phyloP scores from a whole-genome alignment of 768 basidiomycete genomes.

The Butyriboletus loyo region DNA sequence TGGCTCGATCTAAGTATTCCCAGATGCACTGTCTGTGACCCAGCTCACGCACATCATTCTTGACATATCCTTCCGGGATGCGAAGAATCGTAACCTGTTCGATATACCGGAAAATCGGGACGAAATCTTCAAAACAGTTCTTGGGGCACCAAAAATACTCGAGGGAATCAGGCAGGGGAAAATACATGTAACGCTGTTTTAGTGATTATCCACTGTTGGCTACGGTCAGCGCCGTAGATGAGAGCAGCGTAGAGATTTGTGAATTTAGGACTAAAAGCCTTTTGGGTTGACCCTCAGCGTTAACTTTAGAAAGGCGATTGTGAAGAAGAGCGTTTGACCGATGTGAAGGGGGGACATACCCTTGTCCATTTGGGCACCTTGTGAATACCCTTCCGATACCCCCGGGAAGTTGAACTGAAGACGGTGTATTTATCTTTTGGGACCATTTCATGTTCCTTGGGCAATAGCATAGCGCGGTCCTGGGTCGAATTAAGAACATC shows the following conservation, averaged over 20 bases:
- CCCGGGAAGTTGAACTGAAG: constrained; percentile 63
- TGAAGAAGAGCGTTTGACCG: constrained; percentile 3
- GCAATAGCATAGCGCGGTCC: constrained; percentile 75
- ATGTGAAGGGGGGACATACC: constrained; percentile 43
- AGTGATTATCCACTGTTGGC: constrained; percentile 15
- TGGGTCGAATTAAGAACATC: constrained; percentile 29
- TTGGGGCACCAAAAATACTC: constrained; percentile 60
- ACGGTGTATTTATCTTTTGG: constrained; percentile 94
- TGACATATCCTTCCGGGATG: constrained; percentile 69
- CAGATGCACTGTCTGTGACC: constrained; percentile 69
- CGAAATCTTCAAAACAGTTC: constrained; percentile 72
- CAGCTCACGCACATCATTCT: constrained; percentile 83
- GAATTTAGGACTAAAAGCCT: constrained; percentile 79
- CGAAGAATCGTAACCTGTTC: constrained; percentile 71
- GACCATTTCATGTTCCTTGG: constrained; percentile 92
- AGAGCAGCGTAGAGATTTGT: constrained; percentile 21
- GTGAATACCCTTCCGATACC: constrained; percentile 93
- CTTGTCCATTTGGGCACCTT: constrained; percentile 98
- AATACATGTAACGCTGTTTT: constrained; percentile 80
- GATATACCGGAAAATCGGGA: constrained; percentile 84
- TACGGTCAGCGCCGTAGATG: constrained; percentile 1
- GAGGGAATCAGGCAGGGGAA: constrained; percentile 68
- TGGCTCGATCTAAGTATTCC: constrained; percentile 9
- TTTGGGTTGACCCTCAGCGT: constrained; percentile 86
- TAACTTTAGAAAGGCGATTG: constrained; percentile 45